phyloP scores from a whole-genome alignment of 2,329 filamentous ascomycete species.

The Scleromitrula shiraiana region DNA sequence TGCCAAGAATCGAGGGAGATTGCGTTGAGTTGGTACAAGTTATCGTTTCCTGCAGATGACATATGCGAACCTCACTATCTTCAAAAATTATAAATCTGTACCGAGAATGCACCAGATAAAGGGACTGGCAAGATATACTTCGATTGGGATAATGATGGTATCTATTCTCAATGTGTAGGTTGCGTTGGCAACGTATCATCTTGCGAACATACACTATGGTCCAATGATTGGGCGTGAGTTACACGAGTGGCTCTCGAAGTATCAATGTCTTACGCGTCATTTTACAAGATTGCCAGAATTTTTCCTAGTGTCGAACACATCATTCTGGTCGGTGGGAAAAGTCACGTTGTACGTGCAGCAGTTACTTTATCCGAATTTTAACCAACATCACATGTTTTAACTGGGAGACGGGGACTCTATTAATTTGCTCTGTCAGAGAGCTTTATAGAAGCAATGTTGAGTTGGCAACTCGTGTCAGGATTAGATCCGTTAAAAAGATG shows the following conservation, averaged over 20 bases:
- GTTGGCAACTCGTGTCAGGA: not conserved
- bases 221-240: not conserved
- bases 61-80: not conserved
- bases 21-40: not conserved
- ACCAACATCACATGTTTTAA: too few relatives aligned
- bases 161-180: not conserved
- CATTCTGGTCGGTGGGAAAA: not conserved
- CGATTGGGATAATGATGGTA: not conserved
- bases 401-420: too few relatives aligned
- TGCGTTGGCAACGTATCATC: not conserved
- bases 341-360: not conserved
- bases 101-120: not conserved
- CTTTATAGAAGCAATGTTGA: not conserved
- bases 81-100: not conserved
- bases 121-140: not conserved
- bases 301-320: not conserved
- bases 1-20: not conserved
- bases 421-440: not conserved
- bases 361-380: not conserved
- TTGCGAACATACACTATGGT: not conserved
- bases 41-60: not conserved
- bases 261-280: not conserved
- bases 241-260: not conserved
- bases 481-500: not conserved
- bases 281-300: not conserved